A percentile compares a stretch with the other conserved stretches of the same genome.
Conservation (phyloP, 2,329 filamentous ascomycete genomes). For the Aspergillus puulaauensis region DNA sequence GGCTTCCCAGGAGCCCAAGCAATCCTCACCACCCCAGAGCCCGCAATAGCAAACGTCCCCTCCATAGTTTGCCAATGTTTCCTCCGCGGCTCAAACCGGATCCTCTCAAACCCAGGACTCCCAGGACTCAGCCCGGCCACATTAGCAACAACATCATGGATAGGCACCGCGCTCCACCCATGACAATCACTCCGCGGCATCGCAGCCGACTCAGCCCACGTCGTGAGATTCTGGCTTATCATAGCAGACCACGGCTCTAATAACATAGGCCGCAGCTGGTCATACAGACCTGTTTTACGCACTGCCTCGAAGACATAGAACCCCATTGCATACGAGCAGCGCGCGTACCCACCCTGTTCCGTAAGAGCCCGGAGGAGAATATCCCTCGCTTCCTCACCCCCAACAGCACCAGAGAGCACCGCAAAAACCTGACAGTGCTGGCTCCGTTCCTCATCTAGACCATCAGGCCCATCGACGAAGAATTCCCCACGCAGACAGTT, state of each 20-base stretch:
- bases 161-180: slow-evolving; percentile 10
- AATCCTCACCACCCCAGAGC: slow-evolving; percentile 1
- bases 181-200: slow-evolving; percentile 13
- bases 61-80: background rate
- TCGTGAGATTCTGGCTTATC: slow-evolving; percentile 5
- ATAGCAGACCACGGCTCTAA: slow-evolving; percentile 7
- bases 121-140: slow-evolving; percentile 3
- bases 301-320: slow-evolving; percentile 12
- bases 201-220: slow-evolving; percentile 10
- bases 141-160: slow-evolving; percentile 11
- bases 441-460: background rate
- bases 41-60: background rate
- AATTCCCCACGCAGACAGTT: background rate
- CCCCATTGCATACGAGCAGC: background rate
- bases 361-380: background rate
- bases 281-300: background rate
- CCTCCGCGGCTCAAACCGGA: slow-evolving; percentile 3
- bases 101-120: background rate
- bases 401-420: slow-evolving; percentile 1
- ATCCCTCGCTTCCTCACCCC: background rate
- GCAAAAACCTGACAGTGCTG: slow-evolving; percentile 11
- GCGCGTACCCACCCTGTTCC: slow-evolving; percentile 4
- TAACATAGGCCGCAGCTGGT: background rate
- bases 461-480: slow-evolving; percentile 2
- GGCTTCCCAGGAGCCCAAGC: background rate